phyloP scores from a whole-genome alignment of 495 filamentous ascomycete genomes.

The Friedmanniomyces endolithicus region DNA sequence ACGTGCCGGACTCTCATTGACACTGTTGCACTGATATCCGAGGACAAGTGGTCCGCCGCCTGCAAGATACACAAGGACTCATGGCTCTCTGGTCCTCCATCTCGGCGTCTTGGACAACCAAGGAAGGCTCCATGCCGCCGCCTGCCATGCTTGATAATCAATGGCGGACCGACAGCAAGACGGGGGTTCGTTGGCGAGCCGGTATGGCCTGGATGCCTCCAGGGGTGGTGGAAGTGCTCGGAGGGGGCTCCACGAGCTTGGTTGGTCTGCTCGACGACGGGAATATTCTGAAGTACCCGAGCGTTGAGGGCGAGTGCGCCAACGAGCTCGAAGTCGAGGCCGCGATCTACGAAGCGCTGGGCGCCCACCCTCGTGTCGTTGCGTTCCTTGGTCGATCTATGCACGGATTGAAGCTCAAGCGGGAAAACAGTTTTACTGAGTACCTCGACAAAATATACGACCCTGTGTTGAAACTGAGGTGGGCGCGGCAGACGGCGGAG shows the following conservation, averaged over 20 bases:
- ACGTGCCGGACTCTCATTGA: too few species aligned
- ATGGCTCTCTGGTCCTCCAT: too few species aligned
- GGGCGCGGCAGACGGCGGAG: neutral
- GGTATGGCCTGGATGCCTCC: neutral
- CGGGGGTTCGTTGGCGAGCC: too few species aligned
- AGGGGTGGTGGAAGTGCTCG: neutral
- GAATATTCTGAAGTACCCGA: neutral
- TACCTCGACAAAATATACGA: neutral
- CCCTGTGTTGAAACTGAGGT: neutral
- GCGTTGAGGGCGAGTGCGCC: neutral
- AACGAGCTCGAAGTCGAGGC: neutral
- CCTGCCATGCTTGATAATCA: too few species aligned
- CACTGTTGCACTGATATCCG: too few species aligned
- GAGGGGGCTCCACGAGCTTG: neutral
- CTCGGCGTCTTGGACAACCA: too few species aligned
- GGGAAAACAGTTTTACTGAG: neutral
- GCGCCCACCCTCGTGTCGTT: neutral
- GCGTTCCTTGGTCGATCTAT: neutral
- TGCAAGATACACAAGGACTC: too few species aligned
- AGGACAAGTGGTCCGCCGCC: too few species aligned
- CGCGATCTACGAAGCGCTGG: neutral
- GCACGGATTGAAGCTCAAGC: neutral
- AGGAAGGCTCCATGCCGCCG: too few species aligned
- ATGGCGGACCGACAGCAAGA: too few species aligned
- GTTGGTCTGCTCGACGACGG: neutral